Evolutionary conservation across 2,329 filamentous ascomycete genomes (phyloP), one percentile per base, ranked within the genome.

Genomic region (Nothophaeocryptopus gaeumannii): DNA sequence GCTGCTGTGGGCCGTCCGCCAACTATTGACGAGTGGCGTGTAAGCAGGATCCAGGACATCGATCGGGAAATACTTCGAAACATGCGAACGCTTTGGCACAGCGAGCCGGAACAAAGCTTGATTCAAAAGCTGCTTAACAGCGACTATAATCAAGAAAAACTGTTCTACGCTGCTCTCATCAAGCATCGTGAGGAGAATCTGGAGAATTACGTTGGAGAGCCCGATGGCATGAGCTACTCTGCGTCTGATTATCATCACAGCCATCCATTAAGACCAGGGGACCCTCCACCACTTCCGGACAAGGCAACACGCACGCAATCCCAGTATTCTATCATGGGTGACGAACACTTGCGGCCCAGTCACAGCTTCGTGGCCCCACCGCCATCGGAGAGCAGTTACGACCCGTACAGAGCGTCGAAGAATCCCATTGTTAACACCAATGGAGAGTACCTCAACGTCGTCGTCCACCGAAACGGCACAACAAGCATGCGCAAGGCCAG

Each of bases 191-290:
- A 95, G 56, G 84, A 89, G 55, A 85, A 93, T 59, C 71, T 95
- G 1, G 91, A 97, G 66, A 88, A 96, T 64, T 97, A 93, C 64
- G 72, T 77, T 47, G 86, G 86, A 51, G 83, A 84, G 29, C 81
- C 87, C 15, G 74, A 73, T 45, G 65, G 67, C 31, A 68, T 96
- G 47, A 82, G 82, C n/a, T 87, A 93, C 65, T 96, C 92, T 1
- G 80, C 85, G 48, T 96, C 90, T 69, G 92, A 97, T 64, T 93
- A 95, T 61, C 92, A 96, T 63, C 89, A 95, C 63, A 79, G 88
- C 46, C 59, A 59, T 11, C 73, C 66, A 56, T 63, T 65, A n/a
- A 61, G 60, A 7, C 51, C 62, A 11, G 47, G 54, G 5, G 66
- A 70, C 41, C 47, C 68, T 33, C 64, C 68, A 26, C 61, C 70